phyloP scores from a whole-genome alignment of 345 rosid genomes.

The Citrus trifoliata region DNA sequence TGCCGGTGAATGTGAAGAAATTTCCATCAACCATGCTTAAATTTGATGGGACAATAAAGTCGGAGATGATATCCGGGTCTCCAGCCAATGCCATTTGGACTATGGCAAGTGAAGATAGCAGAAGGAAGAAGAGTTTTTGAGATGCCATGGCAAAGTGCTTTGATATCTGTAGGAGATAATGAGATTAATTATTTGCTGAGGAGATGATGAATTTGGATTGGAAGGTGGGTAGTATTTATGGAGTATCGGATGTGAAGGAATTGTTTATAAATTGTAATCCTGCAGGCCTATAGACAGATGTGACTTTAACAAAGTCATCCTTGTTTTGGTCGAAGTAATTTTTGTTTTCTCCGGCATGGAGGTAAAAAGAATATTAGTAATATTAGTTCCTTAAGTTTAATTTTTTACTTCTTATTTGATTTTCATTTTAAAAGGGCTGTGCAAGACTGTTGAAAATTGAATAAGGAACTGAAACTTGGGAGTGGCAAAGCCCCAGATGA shows the following conservation, averaged over 20 bases:
- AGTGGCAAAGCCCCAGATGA: background rate
- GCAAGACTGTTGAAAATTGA: background rate
- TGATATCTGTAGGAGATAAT: background rate
- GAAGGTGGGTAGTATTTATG: background rate
- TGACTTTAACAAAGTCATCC: slow-evolving; percentile 8
- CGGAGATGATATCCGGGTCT: slow-evolving; percentile 37
- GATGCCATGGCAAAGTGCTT: slow-evolving; percentile 15
- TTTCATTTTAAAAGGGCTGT: background rate
- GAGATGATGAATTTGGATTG: background rate
- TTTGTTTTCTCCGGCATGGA: background rate
- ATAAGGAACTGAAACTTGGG: background rate
- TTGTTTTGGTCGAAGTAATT: background rate
- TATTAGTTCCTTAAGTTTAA: background rate
- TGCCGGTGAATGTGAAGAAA: slow-evolving; percentile 37
- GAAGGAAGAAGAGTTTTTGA: slow-evolving; percentile 8
- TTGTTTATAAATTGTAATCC: background rate
- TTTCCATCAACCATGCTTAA: slow-evolving; percentile 4
- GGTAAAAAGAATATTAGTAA: background rate
- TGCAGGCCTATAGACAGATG: slow-evolving; percentile 15
- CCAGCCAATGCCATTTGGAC: slow-evolving; percentile 14
- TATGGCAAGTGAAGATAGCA: slow-evolving; percentile 17
- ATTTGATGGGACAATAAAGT: slow-evolving; percentile 25
- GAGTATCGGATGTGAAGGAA: background rate
- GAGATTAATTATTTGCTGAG: background rate
- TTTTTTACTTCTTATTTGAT: background rate